Evolutionary conservation across 371 early-diverging fungal species (phyloP).

Genomic region (Syncephalis fuscata): DNA sequence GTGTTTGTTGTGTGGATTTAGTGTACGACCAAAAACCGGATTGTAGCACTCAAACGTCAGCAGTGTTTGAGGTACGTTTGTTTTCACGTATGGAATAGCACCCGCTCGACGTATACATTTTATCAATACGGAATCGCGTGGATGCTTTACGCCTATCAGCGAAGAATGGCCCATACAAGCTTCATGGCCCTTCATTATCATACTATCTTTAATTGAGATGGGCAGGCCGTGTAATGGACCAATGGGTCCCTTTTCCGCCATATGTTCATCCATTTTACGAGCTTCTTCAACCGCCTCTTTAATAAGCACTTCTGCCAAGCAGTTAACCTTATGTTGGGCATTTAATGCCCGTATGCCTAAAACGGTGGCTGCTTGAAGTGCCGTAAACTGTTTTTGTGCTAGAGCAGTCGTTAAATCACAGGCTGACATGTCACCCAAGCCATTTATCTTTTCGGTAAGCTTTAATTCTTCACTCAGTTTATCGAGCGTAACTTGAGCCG

Average conservation of each 20-base stretch:
- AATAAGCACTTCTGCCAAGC: slow-evolving; percentile 1
- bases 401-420: too few relatives aligned
- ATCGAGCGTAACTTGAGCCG: too few relatives aligned
- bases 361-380: neutral
- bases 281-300: slow-evolving; percentile 2
- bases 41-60: slow-evolving; percentile 1
- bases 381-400: neutral
- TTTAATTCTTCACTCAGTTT: too few relatives aligned
- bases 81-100: slow-evolving; percentile 5
- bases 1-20: slow-evolving; percentile 3
- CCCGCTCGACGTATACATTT: slow-evolving; percentile 1
- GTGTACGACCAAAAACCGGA: slow-evolving; percentile 2
- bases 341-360: neutral
- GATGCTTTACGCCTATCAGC: neutral
- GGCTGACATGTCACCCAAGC: too few relatives aligned
- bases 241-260: neutral
- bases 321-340: slow-evolving; percentile 1
- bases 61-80: slow-evolving; percentile 2
- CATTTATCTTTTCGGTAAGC: too few relatives aligned
- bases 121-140: neutral
- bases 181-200: slow-evolving; percentile 2
- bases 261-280: neutral
- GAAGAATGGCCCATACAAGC: neutral
- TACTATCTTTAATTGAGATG: slow-evolving; percentile 4
- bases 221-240: slow-evolving; percentile 4